A percentile compares a stretch with the other conserved stretches of the same genome.
phyloP scores from a whole-genome alignment of 2,329 filamentous ascomycete genomes.

The Zalaria sp. region DNA sequence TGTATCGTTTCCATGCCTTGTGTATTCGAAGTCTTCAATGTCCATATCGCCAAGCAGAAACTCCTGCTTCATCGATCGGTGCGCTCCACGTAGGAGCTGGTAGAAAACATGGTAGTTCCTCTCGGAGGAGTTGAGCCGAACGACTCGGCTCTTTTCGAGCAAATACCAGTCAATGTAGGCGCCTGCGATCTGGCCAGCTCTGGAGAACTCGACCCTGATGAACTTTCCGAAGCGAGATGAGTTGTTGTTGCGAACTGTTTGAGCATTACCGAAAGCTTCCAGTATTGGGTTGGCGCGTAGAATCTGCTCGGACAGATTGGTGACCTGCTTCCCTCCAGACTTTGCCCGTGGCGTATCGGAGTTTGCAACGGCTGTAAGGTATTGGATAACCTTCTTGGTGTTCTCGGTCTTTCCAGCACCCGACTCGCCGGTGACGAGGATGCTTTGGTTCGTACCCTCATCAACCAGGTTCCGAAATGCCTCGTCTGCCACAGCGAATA shows the following conservation, averaged over 20 bases:
- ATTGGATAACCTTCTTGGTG: conserved; percentile 98
- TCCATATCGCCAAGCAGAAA: conserved; percentile 63
- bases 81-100: conserved; percentile 78
- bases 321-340: conserved; percentile 51
- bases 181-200: conserved; percentile 77
- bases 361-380: conserved; percentile 84
- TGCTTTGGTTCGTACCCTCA: conserved; percentile 91
- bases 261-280: conserved; percentile 95
- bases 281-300: conserved; percentile 91
- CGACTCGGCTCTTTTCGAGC: conserved; percentile 93
- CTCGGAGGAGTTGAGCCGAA: conserved; percentile 73
- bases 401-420: conserved; percentile 98
- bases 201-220: conserved; percentile 89
- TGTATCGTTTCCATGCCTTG: conserved; percentile 75
- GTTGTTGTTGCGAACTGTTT: conserved; percentile 96
- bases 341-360: conserved; percentile 54
- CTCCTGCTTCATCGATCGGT: conserved; percentile 55
- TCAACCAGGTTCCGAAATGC: conserved; percentile 93
- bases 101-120: conserved; percentile 98
- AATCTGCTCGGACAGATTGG: conserved; percentile 91
- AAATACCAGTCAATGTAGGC: conserved; percentile 99
- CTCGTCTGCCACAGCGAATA: conserved; percentile 94
- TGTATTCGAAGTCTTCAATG: conserved; percentile 84
- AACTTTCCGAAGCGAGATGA: conserved; percentile 98
- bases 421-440: conserved; percentile 93